Evolutionary conservation across 805 yeast species (phyloP).

Genomic region (Ogataea neopini): DNA sequence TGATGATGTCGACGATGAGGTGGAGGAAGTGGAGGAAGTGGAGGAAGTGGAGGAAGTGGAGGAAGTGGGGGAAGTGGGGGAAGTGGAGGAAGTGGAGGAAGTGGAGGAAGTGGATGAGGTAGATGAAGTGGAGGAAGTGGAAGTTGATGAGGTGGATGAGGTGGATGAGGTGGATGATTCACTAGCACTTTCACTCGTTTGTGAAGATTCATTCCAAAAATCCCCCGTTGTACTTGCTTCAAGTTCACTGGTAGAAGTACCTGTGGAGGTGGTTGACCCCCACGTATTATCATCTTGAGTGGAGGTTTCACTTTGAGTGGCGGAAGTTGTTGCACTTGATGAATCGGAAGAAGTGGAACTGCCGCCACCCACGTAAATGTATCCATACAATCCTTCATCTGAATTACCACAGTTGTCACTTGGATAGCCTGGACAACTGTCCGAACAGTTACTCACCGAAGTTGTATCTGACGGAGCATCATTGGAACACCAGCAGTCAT

Average conservation of each 20-base stretch:
- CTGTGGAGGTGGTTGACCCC: too few species aligned
- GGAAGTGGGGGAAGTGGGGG: slow-evolving; percentile 15
- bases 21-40: slow-evolving; percentile 16
- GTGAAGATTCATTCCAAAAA: neutral
- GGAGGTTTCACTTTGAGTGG: neutral
- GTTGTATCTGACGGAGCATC: slow-evolving; percentile 42
- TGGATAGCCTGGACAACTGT: slow-evolving; percentile 47
- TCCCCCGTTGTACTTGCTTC: neutral
- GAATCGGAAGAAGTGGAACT: slow-evolving; percentile 2
- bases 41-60: slow-evolving; percentile 19
- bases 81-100: slow-evolving; percentile 3
- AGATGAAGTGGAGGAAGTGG: slow-evolving; percentile 10
- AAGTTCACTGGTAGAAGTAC: neutral
- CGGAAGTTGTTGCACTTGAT: neutral
- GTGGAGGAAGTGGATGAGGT: slow-evolving; percentile 17
- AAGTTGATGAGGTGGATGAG: slow-evolving; percentile 2
- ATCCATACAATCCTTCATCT: slow-evolving; percentile 25
- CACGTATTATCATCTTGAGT: too few species aligned
- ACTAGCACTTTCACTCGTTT: neutral
- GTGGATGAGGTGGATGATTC: slow-evolving; percentile 8
- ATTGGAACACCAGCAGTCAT: slow-evolving; percentile 52
- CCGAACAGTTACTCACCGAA: slow-evolving; percentile 36
- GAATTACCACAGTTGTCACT: slow-evolving; percentile 42
- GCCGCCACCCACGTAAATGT: slow-evolving; percentile 16
- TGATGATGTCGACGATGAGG: slow-evolving; percentile 15